Evolutionary conservation across 106 monocot species (phyloP), one percentile per base, ranked within the genome.

Genomic region (Posidonia australis): DNA sequence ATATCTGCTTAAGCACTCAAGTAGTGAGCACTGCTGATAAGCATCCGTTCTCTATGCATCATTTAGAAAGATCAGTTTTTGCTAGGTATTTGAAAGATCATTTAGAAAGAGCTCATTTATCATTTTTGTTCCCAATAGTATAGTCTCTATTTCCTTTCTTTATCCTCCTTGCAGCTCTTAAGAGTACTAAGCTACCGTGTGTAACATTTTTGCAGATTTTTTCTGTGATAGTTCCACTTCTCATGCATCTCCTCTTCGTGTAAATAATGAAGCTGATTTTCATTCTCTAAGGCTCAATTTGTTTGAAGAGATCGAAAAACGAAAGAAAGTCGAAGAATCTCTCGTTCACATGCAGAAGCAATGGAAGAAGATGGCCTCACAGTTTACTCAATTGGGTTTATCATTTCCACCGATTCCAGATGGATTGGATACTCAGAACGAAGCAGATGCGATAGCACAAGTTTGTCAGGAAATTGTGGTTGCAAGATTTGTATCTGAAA

Each of bases 211-310:
- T 78, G 67, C 80, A 87, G 87, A 87, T 64, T 81, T 83, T 66
- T 25, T 63, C 20, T 80, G 83, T 48, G 78, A 81, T 61, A 69
- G 69, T 76, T 87, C 80, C 56, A 4, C 62, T 17, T 64, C 82
- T 56, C 76, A 53, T 16, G 57, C 73, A 24, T 82, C 70, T 26
- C 60, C 70, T 53, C 66, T 66, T 1, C 51, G 43, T 14, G 42
- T 46, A 22, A 77, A 69, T 32, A 21, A 44, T 28, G 63, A 83
- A 52, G 49, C 72, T 17, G 36, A 81, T 60, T 29, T 88, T 23
- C 62, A 32, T 51, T 9, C 62, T 57, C 28, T 81, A 57, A 73
- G 76, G 52, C 20, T 75, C 49, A 60, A 54, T 29, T 48, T 75
- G 11, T 31, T 75, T 20, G 61, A 75, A 51, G 74, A 75, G 62